Evolutionary conservation across 148 eudicot species (phyloP), one percentile per base, ranked within the genome.

Genomic region (Vaccinium darrowii): DNA sequence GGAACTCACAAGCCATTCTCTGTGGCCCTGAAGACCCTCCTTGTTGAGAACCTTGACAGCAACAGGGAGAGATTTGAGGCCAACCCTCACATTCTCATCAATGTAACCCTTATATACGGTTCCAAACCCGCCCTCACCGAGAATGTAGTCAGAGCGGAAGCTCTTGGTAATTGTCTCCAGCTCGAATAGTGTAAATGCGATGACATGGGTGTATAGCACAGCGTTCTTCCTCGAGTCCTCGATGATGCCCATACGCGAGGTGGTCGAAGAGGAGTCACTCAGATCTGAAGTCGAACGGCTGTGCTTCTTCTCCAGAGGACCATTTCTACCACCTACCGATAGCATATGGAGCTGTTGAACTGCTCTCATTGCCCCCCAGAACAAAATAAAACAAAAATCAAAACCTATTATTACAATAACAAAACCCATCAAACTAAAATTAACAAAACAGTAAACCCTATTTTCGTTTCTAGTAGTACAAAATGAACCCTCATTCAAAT

Each of bases 1-100:
- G 8, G 63, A 78, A 90, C 95, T 85, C 88, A 94, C 96, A 67
- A 95, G 98, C 98, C 98, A 95, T 86, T 95, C 98, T 5, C 98
- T 86, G 89, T 95, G 98, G 53, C 98, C 98, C 80, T 95, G 98
- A 85, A 94, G 98, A 54, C 98, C 98, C 83, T 94, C 95, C 86
- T 94, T 95, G 92, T 95, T 95, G 50, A 95, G 96, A 75, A 95
- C 98, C 89, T 95, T 95, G 56, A 95, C 98, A 85, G 98, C 98
- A 87, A 95, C 98, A 15, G 98, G 96, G 27, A 95, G 94, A 78
- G 98, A 95, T 86, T 95, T 95, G 79, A 95, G 98, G 39, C 98
- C 98, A 79, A 94, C 96, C 25, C 98, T 85, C 7, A 95, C 96
- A 90, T 95, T 95, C 88, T 94, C 98, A 79, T 95, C 98, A 79